Base-by-base conservation (phyloP, 1,284 basidiomycete genomes). In the Sparassis latifolia region DNA sequence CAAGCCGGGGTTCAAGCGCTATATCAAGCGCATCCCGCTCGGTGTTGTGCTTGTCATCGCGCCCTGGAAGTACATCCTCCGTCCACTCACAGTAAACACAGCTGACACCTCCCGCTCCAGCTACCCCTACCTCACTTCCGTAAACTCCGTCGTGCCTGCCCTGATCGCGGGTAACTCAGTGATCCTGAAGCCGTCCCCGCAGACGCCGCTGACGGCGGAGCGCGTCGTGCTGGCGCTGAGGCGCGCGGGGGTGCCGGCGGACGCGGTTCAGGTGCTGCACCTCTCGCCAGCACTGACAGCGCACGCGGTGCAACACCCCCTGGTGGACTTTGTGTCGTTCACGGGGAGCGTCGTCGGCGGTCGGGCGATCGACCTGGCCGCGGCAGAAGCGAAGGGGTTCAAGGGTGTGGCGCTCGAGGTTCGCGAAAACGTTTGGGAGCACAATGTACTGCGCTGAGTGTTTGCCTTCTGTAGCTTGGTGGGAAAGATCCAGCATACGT, bases 401-500 rank as follows among this genome's bases (percentile, higher is more conserved):
- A 96, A 92, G 60, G 85, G 84, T 10, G 84, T 88, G 38, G 86
- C 75, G 0, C 71, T 90, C 33, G 90, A 90, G 76, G 86, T 86
- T 58, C 43, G 65, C 44, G 2, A n/a, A 2, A 32, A 33, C 6
- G 10, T 5, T 28, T 51, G 44, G 39, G 31, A 10, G n/a, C 35
- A 37, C 33, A 28, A 39, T 33, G 3, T 31, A 33, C 28, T 10
- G 37, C 1, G 42, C 33, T 32, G 10, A 30, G 49, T 40, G 5
- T 33, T 30, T 45, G 29, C 20, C 20, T 40, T 47, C 38, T 45
- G 55, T 73, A 98, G 85, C 80, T 98, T 12, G 95, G 95, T 3
- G 95, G 95, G 1, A 97, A 97, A 69, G 94, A 97, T 63, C 92
- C 95, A 5, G 95, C 95, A 0, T 98, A 97, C 62, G 93, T 97